Base-by-base conservation (phyloP, 1,284 basidiomycete genomes). In the Naganishia cerealis region DNA sequence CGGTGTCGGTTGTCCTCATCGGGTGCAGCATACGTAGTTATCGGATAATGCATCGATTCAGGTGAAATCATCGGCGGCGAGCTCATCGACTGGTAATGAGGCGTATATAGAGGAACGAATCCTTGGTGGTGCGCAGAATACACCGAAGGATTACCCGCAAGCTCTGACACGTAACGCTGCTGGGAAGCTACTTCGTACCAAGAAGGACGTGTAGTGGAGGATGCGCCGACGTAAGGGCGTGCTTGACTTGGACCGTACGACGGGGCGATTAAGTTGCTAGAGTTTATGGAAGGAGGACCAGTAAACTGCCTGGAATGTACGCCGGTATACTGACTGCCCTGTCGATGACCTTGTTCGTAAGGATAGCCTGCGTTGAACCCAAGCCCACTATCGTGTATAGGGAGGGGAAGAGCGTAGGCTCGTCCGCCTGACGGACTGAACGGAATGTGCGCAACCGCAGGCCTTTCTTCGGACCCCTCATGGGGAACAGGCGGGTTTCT, bases 121-220 rank as follows among this genome's bases (percentile, higher is more conserved):
- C 42, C 43, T 18, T 48, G n/a, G 4, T 59, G 5, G 16, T 18
- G n/a, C 10, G 55, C 13, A 7, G 24, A 43, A 8, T 40, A 26
- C 26, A 46, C n/a, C 3, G 29, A 36, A 29, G 12, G 5, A 42
- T 26, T 39, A 36, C n/a, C 46, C 8, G 16, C 38, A 12, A 38
- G 29, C 1, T 15, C 18, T 1, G 26, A 33, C 12, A 4, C 15
- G 7, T 42, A 24, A 36, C 13, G 42, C 15, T 48, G 43, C 16
- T 33, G 57, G 26, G 33, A 59, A 43, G 43, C 29, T 42, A 46
- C 48, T 15, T 63, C 61, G 38, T 54, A 63, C 61, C 61, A 63
- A n/a, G 61, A 63, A 40, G 61, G 61, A 24, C 29, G 33, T 7
- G 59, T 12, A 18, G 36, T 5, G 6, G 50, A 15, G 4, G 26